Conservation (phyloP, 768 basidiomycete genomes). For the Aureoboletus auriporus region DNA sequence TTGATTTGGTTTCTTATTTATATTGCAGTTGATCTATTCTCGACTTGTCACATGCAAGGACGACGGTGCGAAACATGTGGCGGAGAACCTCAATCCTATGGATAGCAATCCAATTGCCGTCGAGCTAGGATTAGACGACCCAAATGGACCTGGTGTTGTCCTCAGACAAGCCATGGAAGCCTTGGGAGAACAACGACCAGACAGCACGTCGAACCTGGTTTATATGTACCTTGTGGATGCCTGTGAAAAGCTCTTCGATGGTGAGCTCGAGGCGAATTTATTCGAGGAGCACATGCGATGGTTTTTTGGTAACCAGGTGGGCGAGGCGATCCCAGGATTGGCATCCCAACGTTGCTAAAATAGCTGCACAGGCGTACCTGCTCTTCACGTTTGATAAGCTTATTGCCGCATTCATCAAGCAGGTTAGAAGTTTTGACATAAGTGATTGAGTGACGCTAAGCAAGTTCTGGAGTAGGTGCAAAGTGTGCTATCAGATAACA, state of each 20-base stretch:
- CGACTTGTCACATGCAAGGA: constrained; percentile 84
- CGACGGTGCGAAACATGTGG: constrained; percentile 67
- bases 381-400: constrained; percentile 94
- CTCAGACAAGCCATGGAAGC: constrained; percentile 63
- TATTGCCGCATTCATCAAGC: constrained; percentile 85
- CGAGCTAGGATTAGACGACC: constrained; percentile 81
- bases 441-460: not conserved
- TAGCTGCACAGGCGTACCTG: constrained; percentile 70
- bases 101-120: constrained; percentile 79
- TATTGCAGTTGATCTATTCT: constrained; percentile 75
- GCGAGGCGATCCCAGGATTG: constrained; percentile 19
- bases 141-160: constrained; percentile 66
- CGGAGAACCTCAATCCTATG: constrained; percentile 59
- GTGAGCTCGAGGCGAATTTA: constrained; percentile 84
- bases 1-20: constrained; percentile 5
- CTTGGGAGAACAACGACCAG: constrained; percentile 45
- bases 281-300: constrained; percentile 96
- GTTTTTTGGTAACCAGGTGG: constrained; percentile 86
- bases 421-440: constrained; percentile 45
- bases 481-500: constrained; percentile 76
- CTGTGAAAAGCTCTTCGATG: constrained; percentile 91
- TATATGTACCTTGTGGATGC: constrained; percentile 88
- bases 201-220: constrained; percentile 58
- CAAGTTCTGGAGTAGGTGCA: constrained; percentile 60
- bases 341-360: constrained; percentile 1